phyloP scores from a whole-genome alignment of 176 grass and related monocot genomes.

The Triticum turgidum region DNA sequence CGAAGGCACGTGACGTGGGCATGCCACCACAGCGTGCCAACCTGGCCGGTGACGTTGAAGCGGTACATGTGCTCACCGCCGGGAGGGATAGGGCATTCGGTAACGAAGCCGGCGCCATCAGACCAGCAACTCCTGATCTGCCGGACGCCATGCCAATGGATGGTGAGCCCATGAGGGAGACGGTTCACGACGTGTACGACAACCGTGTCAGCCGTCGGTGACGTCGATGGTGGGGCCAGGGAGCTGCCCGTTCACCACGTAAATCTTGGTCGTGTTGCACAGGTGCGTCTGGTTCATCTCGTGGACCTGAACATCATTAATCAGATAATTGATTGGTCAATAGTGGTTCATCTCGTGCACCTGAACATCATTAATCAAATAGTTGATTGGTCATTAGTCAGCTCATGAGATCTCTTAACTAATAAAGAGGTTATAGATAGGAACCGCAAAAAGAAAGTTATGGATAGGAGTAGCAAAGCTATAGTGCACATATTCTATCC shows the following conservation, averaged over 20 bases:
- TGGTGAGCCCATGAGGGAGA: background rate
- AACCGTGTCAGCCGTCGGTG: slow-evolving; percentile 33
- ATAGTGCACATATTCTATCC: too few relatives aligned
- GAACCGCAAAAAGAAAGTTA: too few relatives aligned
- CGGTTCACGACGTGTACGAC: slow-evolving; percentile 10
- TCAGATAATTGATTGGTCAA: background rate
- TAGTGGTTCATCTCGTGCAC: slow-evolving; percentile 24
- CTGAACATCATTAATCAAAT: background rate
- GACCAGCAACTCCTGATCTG: slow-evolving; percentile 24
- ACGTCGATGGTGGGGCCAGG: background rate
- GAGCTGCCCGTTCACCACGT: slow-evolving; percentile 34
- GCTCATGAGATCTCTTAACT: too few relatives aligned
- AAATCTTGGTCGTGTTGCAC: slow-evolving; percentile 38
- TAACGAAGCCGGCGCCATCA: slow-evolving; percentile 36
- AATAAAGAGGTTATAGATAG: too few relatives aligned
- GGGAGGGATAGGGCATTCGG: slow-evolving; percentile 39
- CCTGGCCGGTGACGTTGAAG: slow-evolving; percentile 26
- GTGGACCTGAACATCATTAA: background rate
- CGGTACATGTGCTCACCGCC: slow-evolving; percentile 22
- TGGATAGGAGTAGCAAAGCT: too few relatives aligned
- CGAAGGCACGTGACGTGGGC: slow-evolving; percentile 32
- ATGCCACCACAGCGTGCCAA: background rate
- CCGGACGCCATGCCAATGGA: background rate
- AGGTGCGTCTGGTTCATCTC: slow-evolving; percentile 29
- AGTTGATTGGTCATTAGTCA: too few relatives aligned